phyloP scores from a whole-genome alignment of 257 asterid species.

The Solanum ahanhuiri region DNA sequence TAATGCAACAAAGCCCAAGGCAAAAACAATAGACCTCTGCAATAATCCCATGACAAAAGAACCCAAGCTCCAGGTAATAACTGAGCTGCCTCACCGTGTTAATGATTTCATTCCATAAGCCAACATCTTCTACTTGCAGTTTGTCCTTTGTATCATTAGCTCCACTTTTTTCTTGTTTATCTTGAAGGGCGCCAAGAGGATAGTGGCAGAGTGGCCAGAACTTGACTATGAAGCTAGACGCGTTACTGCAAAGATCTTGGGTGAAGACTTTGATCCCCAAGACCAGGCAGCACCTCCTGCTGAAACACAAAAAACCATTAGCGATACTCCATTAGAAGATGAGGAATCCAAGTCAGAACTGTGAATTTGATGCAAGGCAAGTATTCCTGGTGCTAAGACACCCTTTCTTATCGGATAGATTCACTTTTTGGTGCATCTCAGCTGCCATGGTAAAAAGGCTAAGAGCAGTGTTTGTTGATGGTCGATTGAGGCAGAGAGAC shows the following conservation, averaged over 20 bases:
- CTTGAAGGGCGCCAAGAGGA: conserved; percentile 85
- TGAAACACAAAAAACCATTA: conserved; percentile 5
- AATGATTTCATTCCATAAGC: neutral
- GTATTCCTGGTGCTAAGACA: neutral
- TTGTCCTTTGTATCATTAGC: neutral
- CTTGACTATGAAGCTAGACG: conserved; percentile 81
- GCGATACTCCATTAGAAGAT: conserved; percentile 28
- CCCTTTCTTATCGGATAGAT: neutral
- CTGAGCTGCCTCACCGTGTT: neutral
- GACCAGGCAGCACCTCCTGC: conserved; percentile 28
- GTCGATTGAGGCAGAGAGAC: neutral
- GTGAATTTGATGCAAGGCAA: conserved; percentile 16
- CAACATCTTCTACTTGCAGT: neutral
- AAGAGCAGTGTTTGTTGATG: neutral
- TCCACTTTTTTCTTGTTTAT: neutral
- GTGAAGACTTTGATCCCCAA: conserved; percentile 50
- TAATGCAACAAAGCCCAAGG: conserved; percentile 70
- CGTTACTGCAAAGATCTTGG: conserved; percentile 64
- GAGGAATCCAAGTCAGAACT: conserved; percentile 69
- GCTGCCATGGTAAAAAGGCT: neutral
- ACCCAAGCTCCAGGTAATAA: conserved; percentile 90
- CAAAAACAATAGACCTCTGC: conserved; percentile 96
- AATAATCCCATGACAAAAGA: conserved; percentile 99
- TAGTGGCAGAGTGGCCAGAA: conserved; percentile 97
- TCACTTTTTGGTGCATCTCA: neutral